Conservation (phyloP, 2,329 filamentous ascomycete species). For the Ophiostoma perfectum region DNA sequence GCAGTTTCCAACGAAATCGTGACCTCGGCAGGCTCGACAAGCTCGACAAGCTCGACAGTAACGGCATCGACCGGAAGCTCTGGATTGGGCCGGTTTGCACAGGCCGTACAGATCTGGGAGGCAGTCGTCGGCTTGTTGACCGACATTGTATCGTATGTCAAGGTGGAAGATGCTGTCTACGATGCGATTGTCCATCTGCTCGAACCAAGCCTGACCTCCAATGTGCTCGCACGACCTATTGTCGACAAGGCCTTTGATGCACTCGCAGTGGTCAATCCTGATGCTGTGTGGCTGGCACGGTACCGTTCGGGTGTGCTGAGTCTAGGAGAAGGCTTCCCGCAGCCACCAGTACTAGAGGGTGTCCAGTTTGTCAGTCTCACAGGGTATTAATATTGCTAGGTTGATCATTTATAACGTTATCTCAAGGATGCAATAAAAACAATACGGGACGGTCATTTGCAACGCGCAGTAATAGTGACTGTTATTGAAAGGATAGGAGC, state of each 20-base stretch:
- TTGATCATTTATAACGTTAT: not conserved
- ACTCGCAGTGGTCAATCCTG: constrained; percentile 61
- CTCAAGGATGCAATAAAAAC: not conserved
- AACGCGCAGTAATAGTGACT: too few relatives aligned
- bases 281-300: constrained; percentile 69
- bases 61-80: constrained; percentile 13
- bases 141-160: constrained; percentile 56
- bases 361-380: constrained; percentile 22
- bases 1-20: not conserved
- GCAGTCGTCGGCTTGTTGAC: constrained; percentile 55
- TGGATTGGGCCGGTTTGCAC: constrained; percentile 54
- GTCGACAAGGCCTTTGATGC: constrained; percentile 48
- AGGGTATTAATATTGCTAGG: too few relatives aligned
- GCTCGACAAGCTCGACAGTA: constrained; percentile 20
- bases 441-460: too few relatives aligned
- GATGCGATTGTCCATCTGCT: constrained; percentile 65
- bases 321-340: constrained; percentile 30
- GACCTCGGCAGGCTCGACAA: not conserved
- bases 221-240: constrained; percentile 34
- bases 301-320: constrained; percentile 34
- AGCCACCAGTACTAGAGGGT: constrained; percentile 25
- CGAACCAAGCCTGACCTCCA: constrained; percentile 36
- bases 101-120: constrained; percentile 59
- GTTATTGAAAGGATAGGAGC: too few relatives aligned
- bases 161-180: constrained; percentile 62